Evolutionary conservation across 208 protist species (phyloP).

Genomic region (Entamoeba moshkovskii): DNA sequence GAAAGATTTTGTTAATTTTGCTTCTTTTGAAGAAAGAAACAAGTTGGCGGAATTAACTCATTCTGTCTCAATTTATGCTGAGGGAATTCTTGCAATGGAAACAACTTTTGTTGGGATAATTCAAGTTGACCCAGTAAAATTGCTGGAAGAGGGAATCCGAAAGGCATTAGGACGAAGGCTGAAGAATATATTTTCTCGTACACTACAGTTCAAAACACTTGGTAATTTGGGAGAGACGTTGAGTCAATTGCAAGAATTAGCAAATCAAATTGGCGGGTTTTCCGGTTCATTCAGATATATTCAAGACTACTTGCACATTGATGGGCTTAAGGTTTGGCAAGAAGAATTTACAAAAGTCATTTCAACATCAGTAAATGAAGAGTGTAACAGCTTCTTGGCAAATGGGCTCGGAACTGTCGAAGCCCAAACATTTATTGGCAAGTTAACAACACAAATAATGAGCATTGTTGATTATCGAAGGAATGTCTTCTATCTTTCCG

Average conservation of each 20-base stretch:
- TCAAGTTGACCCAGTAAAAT: conserved; percentile 73
- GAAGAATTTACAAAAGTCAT: not conserved
- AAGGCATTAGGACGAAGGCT: conserved; percentile 53
- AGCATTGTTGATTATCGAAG: not conserved
- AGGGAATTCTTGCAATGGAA: conserved; percentile 86
- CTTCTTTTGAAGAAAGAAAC: conserved; percentile 66
- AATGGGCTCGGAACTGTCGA: not conserved
- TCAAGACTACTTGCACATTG: conserved; percentile 84
- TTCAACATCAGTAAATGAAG: not conserved
- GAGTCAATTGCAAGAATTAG: not conserved
- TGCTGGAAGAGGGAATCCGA: conserved; percentile 85
- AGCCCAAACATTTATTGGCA: not conserved
- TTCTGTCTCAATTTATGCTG: conserved; percentile 67
- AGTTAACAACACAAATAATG: too few species aligned
- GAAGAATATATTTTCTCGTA: not conserved
- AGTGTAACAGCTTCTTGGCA: not conserved
- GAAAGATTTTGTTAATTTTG: conserved; percentile 54
- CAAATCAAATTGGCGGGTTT: conserved; percentile 61
- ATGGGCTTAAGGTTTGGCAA: conserved; percentile 81
- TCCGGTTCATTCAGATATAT: conserved; percentile 78
- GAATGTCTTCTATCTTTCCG: not conserved
- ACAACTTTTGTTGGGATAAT: conserved; percentile 83
- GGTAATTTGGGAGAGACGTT: not conserved
- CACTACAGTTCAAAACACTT: not conserved
- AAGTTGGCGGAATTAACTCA: conserved; percentile 58